These are phyloP conservation scores for Lachancea dasiensis DNA, from an alignment of 805 yeast species.

Conservation along the genomic window DNA sequence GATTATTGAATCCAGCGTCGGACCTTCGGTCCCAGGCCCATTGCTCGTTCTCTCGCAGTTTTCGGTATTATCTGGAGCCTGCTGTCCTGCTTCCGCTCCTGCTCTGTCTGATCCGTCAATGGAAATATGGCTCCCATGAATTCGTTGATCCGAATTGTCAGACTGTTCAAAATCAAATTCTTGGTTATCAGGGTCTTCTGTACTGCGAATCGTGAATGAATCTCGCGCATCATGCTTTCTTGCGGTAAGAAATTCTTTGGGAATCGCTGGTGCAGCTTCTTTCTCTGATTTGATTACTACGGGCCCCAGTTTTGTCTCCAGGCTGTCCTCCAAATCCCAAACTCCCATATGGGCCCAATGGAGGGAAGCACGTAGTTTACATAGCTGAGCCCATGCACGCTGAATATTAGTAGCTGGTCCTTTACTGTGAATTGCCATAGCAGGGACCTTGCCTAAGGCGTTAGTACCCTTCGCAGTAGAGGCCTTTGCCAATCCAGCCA, in stretches of 20 bases:
- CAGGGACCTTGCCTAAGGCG: slow-evolving; percentile 13
- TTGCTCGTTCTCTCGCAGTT: too few species aligned
- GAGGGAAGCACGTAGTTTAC: slow-evolving; percentile 61
- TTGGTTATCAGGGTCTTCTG: slow-evolving; percentile 10
- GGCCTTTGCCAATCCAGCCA: slow-evolving; percentile 20
- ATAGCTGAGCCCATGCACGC: slow-evolving; percentile 59
- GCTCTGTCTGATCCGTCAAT: too few species aligned
- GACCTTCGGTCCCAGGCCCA: too few species aligned
- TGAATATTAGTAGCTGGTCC: slow-evolving; percentile 34
- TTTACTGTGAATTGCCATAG: slow-evolving; percentile 17
- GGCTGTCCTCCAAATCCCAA: slow-evolving; percentile 49
- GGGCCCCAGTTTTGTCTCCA: slow-evolving; percentile 26
- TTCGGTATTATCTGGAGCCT: too few species aligned
- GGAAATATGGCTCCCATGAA: too few species aligned
- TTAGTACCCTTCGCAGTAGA: slow-evolving; percentile 12
- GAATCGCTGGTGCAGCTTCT: not conserved
- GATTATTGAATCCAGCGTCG: too few species aligned
- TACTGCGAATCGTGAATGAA: slow-evolving; percentile 5
- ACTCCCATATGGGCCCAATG: slow-evolving; percentile 82
- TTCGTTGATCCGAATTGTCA: slow-evolving; percentile 4
- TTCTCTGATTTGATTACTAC: not conserved
- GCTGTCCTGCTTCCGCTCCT: too few species aligned
- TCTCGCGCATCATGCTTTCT: not conserved
- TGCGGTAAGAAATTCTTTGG: not conserved
- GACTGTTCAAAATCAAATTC: slow-evolving; percentile 22